Conservation (phyloP, 805 yeast genomes). For the Grigorovia yakushimaensis region DNA sequence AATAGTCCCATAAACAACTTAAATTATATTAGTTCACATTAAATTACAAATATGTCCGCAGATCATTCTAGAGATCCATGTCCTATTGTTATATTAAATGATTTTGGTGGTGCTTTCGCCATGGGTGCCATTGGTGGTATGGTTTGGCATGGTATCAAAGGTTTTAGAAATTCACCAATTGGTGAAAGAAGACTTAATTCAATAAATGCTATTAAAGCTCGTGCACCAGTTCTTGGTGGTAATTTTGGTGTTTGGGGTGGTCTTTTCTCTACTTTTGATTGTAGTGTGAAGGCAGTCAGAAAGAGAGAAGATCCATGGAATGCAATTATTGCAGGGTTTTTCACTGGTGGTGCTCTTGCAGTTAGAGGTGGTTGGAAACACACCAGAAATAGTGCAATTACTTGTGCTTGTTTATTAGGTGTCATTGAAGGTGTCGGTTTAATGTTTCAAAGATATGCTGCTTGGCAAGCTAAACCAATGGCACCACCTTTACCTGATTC, state of each 20-base stretch:
- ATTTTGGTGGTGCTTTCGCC: conserved; percentile 97
- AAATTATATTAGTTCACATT: too few species aligned
- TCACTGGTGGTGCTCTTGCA: conserved; percentile 96
- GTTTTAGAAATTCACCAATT: conserved; percentile 94
- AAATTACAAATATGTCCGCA: conserved; percentile 71
- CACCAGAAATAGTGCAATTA: conserved; percentile 90
- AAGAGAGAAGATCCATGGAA: conserved; percentile 98
- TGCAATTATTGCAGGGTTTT: conserved; percentile 94
- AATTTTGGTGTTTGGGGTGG: conserved; percentile 99
- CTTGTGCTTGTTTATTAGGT: conserved; percentile 94
- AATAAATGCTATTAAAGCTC: conserved; percentile 78
- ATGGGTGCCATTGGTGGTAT: conserved; percentile 99
- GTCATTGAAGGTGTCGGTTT: conserved; percentile 97
- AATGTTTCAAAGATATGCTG: conserved; percentile 86
- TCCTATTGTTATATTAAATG: conserved; percentile 90
- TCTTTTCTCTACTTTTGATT: conserved; percentile 87
- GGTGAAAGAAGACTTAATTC: conserved; percentile 94
- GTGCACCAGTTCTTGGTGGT: conserved; percentile 98
- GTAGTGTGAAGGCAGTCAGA: conserved; percentile 90
- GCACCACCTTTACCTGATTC: conserved; percentile 48
- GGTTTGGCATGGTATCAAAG: conserved; percentile 98
- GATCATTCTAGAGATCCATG: conserved; percentile 99
- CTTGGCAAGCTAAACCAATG: conserved; percentile 68
- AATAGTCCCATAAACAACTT: too few species aligned
- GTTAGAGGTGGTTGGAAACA: conserved; percentile 98